Percentiles rank a stretch among this genome's conserved stretches.
Evolutionary conservation across 345 rosid species (phyloP).

Genomic region (rapeseed (Brassica napus)): DNA sequence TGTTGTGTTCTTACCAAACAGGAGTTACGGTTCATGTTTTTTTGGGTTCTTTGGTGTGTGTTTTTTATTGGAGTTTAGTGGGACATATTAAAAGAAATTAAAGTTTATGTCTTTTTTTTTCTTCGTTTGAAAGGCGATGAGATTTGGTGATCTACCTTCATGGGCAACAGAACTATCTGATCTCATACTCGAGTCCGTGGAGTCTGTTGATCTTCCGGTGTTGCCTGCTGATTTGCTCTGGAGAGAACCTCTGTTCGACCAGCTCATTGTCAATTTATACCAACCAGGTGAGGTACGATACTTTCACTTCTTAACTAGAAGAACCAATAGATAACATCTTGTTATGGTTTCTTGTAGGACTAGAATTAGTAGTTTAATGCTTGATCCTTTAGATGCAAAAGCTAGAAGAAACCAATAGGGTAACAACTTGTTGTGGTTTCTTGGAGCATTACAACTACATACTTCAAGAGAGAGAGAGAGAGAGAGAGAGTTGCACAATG

Average conservation of each 20-base stretch:
- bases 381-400: neutral
- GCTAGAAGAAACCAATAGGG: neutral
- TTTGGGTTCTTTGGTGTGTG: neutral
- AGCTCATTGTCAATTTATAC: slow-evolving; percentile 72
- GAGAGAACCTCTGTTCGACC: slow-evolving; percentile 86
- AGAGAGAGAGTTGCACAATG: neutral
- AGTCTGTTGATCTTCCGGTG: slow-evolving; percentile 27
- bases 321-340: neutral
- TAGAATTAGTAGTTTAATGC: neutral
- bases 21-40: neutral
- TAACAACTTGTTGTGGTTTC: neutral
- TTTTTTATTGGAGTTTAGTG: slow-evolving; percentile 4
- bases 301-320: neutral
- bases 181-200: slow-evolving; percentile 54
- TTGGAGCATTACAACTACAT: neutral
- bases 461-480: neutral
- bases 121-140: slow-evolving; percentile 63
- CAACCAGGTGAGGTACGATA: slow-evolving; percentile 83
- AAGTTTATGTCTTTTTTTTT: slow-evolving; percentile 1
- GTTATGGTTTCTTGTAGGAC: neutral
- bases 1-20: neutral
- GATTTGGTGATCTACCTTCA: slow-evolving; percentile 81
- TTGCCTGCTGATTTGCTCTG: slow-evolving; percentile 61
- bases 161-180: slow-evolving; percentile 66
- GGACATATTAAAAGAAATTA: neutral